Evolutionary conservation across 108 stramenopile species (phyloP).

Genomic region (Mediolabrus comicus): DNA sequence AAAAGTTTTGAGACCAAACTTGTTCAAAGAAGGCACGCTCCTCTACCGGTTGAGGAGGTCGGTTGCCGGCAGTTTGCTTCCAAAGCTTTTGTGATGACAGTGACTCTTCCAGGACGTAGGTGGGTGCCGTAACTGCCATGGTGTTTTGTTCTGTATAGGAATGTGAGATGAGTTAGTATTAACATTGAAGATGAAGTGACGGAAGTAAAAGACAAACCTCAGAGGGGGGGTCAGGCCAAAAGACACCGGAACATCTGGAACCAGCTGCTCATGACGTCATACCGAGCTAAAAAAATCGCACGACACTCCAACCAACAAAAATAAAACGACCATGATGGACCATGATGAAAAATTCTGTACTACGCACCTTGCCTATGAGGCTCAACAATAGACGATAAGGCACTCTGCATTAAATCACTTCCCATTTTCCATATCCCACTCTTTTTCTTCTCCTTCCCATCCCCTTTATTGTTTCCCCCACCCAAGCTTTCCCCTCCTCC

Average conservation of each 20-base stretch:
- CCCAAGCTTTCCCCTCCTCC: neutral
- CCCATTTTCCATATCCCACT: constrained; percentile 44
- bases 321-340: neutral
- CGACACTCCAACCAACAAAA: neutral
- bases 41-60: constrained; percentile 92
- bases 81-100: constrained; percentile 81
- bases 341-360: neutral
- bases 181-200: neutral
- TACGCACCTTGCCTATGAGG: constrained; percentile 34
- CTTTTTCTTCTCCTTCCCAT: constrained; percentile 12
- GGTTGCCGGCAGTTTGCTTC: constrained; percentile 88
- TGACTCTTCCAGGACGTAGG: constrained; percentile 90
- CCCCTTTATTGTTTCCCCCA: constrained; percentile 6
- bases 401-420: constrained; percentile 30
- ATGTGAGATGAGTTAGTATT: neutral
- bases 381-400: constrained; percentile 15
- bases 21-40: constrained; percentile 92
- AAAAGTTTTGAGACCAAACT: constrained; percentile 93
- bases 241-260: neutral
- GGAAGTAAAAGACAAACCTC: too few species aligned
- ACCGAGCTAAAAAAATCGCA: constrained; percentile 5
- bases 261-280: neutral
- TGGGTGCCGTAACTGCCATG: constrained; percentile 87
- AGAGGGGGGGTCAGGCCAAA: neutral
- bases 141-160: constrained; percentile 41